A percentile compares a stretch with the other conserved stretches of the same genome.
Evolutionary conservation across 2,329 filamentous ascomycete genomes (phyloP).

Genomic region (Sporothrix variecibatus): DNA sequence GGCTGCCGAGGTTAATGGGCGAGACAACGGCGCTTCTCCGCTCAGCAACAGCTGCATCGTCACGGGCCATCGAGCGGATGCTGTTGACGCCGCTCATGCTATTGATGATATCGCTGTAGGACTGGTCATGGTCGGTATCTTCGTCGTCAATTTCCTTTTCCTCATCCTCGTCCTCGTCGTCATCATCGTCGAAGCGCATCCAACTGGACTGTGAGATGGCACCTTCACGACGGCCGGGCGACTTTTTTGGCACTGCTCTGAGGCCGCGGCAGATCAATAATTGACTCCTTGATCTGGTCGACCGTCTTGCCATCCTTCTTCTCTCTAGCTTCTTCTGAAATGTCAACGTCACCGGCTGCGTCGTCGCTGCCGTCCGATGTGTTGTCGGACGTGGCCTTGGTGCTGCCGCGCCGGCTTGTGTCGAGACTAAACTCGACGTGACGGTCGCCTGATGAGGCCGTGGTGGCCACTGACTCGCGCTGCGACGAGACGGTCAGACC

Average conservation of each 20-base stretch:
- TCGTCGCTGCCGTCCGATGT: neutral
- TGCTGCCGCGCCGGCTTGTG: constrained; percentile 10
- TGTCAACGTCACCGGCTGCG: neutral
- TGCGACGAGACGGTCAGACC: neutral
- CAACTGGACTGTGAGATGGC: constrained; percentile 31
- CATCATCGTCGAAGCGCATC: constrained; percentile 34
- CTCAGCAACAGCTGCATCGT: neutral
- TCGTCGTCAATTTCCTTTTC: neutral
- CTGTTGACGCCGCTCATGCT: neutral
- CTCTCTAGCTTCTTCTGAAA: no score
- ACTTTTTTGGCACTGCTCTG: neutral
- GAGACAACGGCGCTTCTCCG: neutral
- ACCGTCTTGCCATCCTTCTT: neutral
- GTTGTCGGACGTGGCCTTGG: constrained; percentile 5
- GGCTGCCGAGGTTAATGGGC: neutral
- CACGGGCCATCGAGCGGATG: neutral
- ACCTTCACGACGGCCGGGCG: neutral
- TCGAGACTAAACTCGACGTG: constrained; percentile 28
- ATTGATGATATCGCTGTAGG: neutral
- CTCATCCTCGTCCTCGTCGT: constrained; percentile 18
- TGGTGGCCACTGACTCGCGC: neutral
- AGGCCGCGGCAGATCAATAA: neutral
- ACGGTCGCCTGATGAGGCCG: constrained; percentile 11
- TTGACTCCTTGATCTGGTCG: neutral
- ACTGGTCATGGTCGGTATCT: neutral